Evolutionary conservation across 768 basidiomycete species (phyloP).

Genomic region (Tricholoma hemisulphureum): DNA sequence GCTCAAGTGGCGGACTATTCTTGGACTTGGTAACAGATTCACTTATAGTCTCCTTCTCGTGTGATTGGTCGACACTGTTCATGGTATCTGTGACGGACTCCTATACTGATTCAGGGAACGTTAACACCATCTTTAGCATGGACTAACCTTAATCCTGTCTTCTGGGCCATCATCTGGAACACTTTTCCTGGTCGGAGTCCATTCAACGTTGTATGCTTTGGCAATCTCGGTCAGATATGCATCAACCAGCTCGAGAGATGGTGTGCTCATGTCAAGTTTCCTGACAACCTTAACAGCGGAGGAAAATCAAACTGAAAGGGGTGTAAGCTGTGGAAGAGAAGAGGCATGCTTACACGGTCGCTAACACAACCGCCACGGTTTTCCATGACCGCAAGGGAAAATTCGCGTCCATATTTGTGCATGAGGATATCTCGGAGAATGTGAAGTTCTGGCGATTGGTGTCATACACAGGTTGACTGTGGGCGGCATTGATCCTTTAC

Average conservation of each 20-base stretch:
- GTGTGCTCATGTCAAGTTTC: slow-evolving; percentile 71
- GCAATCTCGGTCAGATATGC: slow-evolving; percentile 89
- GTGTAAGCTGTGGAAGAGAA: background rate
- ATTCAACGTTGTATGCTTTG: slow-evolving; percentile 77
- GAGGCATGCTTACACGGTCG: slow-evolving; percentile 61
- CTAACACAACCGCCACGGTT: slow-evolving; percentile 80
- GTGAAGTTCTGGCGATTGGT: slow-evolving; percentile 68
- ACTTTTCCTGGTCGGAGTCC: slow-evolving; percentile 42
- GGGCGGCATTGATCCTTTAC: slow-evolving; percentile 31
- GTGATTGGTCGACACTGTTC: slow-evolving; percentile 20
- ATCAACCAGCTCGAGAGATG: slow-evolving; percentile 74
- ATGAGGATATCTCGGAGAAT: slow-evolving; percentile 89
- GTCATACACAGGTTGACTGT: background rate
- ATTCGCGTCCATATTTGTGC: slow-evolving; percentile 95
- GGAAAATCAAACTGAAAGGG: slow-evolving; percentile 5
- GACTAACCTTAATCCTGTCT: slow-evolving; percentile 40
- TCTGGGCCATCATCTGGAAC: slow-evolving; percentile 27
- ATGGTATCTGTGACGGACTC: slow-evolving; percentile 17
- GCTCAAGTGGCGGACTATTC: slow-evolving; percentile 50
- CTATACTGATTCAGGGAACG: slow-evolving; percentile 4
- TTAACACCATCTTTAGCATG: slow-evolving; percentile 4
- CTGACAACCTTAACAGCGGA: slow-evolving; percentile 56
- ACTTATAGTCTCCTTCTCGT: slow-evolving; percentile 28
- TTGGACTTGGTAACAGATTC: slow-evolving; percentile 41
- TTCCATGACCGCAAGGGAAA: slow-evolving; percentile 81